Percentiles rank a stretch among this genome's conserved stretches.
phyloP scores from a whole-genome alignment of 148 eudicot species.

The Hydrangea macrophylla region DNA sequence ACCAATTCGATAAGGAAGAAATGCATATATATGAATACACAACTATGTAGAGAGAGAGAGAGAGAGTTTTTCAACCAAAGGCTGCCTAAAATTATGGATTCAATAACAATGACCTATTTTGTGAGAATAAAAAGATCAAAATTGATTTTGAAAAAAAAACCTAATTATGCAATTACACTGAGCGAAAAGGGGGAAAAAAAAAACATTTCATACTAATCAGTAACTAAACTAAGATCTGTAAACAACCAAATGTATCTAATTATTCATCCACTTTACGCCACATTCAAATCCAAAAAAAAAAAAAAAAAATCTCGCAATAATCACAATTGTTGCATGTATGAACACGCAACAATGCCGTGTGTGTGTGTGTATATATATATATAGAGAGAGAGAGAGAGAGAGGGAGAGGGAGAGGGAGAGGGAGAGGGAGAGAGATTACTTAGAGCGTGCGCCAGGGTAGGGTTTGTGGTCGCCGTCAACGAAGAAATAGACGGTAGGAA shows the following conservation, averaged over 20 bases:
- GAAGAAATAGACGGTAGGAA: slow-evolving; percentile 77
- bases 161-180: neutral
- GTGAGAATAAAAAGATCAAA: neutral
- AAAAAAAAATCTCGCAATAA: too few species aligned
- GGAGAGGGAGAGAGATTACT: slow-evolving; percentile 34
- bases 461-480: slow-evolving; percentile 80
- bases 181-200: neutral
- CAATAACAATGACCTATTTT: neutral
- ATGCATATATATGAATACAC: too few species aligned
- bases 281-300: too few species aligned
- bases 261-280: too few species aligned
- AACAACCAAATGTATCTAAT: neutral
- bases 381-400: too few species aligned
- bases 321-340: too few species aligned
- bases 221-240: neutral
- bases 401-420: neutral
- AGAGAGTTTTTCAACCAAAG: too few species aligned
- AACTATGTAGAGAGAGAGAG: too few species aligned
- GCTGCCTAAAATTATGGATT: too few species aligned
- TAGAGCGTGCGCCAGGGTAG: slow-evolving; percentile 66
- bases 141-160: neutral
- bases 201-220: neutral
- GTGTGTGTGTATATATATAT: neutral
- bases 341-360: too few species aligned
- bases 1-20: too few species aligned